Percentiles rank a stretch among this genome's conserved stretches.
Conservation (phyloP, 768 basidiomycete genomes). For the Dioszegia hungarica region DNA sequence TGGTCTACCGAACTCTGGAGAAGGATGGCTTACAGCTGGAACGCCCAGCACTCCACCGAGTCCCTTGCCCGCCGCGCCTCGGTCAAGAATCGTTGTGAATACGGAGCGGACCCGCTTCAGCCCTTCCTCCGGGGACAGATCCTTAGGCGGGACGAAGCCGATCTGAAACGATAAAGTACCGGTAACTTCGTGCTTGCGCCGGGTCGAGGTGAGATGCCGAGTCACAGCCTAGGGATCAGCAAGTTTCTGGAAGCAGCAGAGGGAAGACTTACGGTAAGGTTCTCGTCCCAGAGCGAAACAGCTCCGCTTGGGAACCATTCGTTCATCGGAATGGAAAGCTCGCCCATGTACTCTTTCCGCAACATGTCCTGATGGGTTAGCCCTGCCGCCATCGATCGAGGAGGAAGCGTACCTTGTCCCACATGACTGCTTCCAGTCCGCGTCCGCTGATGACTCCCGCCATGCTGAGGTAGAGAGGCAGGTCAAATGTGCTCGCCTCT, state of each 20-base stretch:
- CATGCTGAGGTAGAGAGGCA: slow-evolving; percentile 73
- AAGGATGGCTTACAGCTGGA: slow-evolving; percentile 36
- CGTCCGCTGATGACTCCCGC: slow-evolving; percentile 50
- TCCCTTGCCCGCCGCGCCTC: slow-evolving; percentile 12
- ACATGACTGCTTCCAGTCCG: slow-evolving; percentile 73
- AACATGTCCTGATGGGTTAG: slow-evolving; percentile 56
- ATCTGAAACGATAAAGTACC: slow-evolving; percentile 62
- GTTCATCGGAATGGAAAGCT: slow-evolving; percentile 69
- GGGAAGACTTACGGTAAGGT: slow-evolving; percentile 60
- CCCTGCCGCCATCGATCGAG: not conserved
- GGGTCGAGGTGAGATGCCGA: slow-evolving; percentile 53
- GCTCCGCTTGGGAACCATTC: slow-evolving; percentile 70
- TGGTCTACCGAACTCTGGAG: not conserved
- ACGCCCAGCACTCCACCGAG: slow-evolving; percentile 36
- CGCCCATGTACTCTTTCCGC: slow-evolving; percentile 90
- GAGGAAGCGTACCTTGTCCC: slow-evolving; percentile 66
- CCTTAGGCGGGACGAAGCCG: slow-evolving; percentile 54
- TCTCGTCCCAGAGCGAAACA: slow-evolving; percentile 54
- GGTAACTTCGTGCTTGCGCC: slow-evolving; percentile 54
- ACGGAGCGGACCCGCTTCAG: slow-evolving; percentile 54
- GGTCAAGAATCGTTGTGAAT: slow-evolving; percentile 21
- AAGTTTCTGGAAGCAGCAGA: not conserved
- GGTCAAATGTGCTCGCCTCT: slow-evolving; percentile 80
- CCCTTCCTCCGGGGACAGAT: slow-evolving; percentile 41
- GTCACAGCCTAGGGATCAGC: slow-evolving; percentile 53